Base-by-base conservation (phyloP, 2,329 filamentous ascomycete genomes). In the Alternaria brassicicola region DNA sequence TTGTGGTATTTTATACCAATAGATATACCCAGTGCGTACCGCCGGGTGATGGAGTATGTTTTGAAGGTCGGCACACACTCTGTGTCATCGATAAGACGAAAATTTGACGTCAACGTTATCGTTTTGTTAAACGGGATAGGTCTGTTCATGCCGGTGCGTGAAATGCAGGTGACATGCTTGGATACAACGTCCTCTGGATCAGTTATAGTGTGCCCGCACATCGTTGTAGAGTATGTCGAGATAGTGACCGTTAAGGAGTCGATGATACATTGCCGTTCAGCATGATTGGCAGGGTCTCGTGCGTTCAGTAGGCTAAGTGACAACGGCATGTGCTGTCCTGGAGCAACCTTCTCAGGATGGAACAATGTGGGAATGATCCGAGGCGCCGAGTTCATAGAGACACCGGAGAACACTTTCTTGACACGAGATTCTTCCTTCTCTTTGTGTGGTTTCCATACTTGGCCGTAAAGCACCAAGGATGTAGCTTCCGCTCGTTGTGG, bases 1-100 rank as follows among this genome's bases (percentile, higher is more conserved):
- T 59, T 61, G 13, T 64, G 56, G 47, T 63, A 74, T 38, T 65
- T 70, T 41, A 77, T 61, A 31, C 69, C 71, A 4, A 76, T 61
- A 3, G 62, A 56, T 3, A 76, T 56, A 9, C 51, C 62, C 21
- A 78, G 63, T 6, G 58, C 61, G 53, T 78, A 77, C 1, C 67
- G 63, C 2, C 73, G 67, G 2, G 68, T 74, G 23, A 76, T 66
- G 3, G 68, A 72, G 52, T 75, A 77, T 1, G 75, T 75, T 31
- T 68, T 75, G 63, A 77, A 76, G 0, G 69, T 71, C 0, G 75
- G 75, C 1, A 76, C 66, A 47, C 73, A 75, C 52, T 76, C 72
- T 7, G 55, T 58, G 39, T 76, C 68, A 35, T 76, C 71, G 15
- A 76, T 61, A 9, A 76, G 62, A 39, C 73, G 70, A 55, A 77